A percentile compares a stretch with the other conserved stretches of the same genome.
Conservation (phyloP, 139 green algal genomes). For the Chlorella sp. region DNA sequence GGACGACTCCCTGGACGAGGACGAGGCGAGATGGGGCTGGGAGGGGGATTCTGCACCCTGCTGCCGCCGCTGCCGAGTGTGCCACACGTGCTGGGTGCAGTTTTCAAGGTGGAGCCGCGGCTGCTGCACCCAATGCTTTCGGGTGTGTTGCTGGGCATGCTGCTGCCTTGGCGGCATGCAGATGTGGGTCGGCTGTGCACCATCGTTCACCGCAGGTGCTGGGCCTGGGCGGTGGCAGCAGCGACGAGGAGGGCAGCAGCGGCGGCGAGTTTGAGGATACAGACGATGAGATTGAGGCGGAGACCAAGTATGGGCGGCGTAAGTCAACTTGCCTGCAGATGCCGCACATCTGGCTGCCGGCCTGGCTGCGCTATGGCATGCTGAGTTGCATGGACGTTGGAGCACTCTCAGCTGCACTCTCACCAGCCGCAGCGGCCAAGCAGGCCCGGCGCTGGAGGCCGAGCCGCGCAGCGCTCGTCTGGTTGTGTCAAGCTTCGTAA, state of each 20-base stretch:
- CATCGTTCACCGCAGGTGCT: conserved; percentile 20
- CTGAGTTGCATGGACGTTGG: neutral
- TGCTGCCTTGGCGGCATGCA: too few relatives aligned
- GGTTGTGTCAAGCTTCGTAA: neutral
- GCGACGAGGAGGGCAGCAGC: conserved; percentile 20
- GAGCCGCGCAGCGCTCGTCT: neutral
- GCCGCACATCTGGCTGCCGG: neutral
- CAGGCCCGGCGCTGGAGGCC: neutral
- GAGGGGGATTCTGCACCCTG: too few relatives aligned
- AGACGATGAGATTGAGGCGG: conserved; percentile 35
- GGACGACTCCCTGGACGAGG: conserved; percentile 44
- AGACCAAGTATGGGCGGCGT: conserved; percentile 25
- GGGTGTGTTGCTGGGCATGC: too few relatives aligned
- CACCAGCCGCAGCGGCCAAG: neutral
- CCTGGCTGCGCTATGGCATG: too few relatives aligned
- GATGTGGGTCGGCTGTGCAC: too few relatives aligned
- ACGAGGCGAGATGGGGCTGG: too few relatives aligned
- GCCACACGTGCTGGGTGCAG: too few relatives aligned
- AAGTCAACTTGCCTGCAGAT: conserved; percentile 6
- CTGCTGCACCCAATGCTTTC: too few relatives aligned
- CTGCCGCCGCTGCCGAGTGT: too few relatives aligned
- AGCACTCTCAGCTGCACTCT: too few relatives aligned
- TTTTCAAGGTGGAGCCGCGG: too few relatives aligned
- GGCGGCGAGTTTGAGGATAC: conserved; percentile 33
- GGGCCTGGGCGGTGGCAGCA: conserved; percentile 25